Evolutionary conservation across 148 eudicot genomes (phyloP).

Genomic region (Rhododendron molle): DNA sequence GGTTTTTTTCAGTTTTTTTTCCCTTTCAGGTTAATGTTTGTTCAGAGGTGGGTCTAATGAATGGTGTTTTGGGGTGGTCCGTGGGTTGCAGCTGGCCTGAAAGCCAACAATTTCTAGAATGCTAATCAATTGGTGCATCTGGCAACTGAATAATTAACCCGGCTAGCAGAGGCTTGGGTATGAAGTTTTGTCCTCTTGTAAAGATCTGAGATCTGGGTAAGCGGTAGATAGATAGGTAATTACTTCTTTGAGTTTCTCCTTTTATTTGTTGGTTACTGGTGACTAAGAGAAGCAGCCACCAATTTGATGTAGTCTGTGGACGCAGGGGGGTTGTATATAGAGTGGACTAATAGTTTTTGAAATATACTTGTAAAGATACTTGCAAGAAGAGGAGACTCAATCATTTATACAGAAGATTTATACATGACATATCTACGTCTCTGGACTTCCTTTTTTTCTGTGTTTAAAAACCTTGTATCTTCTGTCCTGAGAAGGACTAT

Average conservation of each 20-base stretch:
- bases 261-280: slow-evolving; percentile 15
- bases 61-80: slow-evolving; percentile 92
- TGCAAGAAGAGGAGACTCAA: slow-evolving; percentile 9
- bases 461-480: not conserved
- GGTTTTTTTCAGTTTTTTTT: not conserved
- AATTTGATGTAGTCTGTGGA: slow-evolving; percentile 11
- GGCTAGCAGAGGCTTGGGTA: slow-evolving; percentile 21
- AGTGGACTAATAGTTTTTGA: slow-evolving; percentile 27
- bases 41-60: slow-evolving; percentile 58
- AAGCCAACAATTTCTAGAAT: slow-evolving; percentile 37
- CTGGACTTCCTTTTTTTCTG: not conserved
- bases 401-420: slow-evolving; percentile 3
- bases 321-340: slow-evolving; percentile 43
- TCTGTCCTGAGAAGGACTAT: not conserved
- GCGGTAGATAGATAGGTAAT: slow-evolving; percentile 2
- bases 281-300: slow-evolving; percentile 5
- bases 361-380: slow-evolving; percentile 40
- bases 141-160: not conserved
- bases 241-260: slow-evolving; percentile 7
- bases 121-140: slow-evolving; percentile 22
- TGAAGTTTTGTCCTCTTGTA: slow-evolving; percentile 40
- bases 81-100: slow-evolving; percentile 87
- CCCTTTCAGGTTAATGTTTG: slow-evolving; percentile 57
- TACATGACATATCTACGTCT: not conserved
- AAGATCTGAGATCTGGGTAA: slow-evolving; percentile 2